Evolutionary conservation across 2,329 filamentous ascomycete species (phyloP).

Genomic region (Penicillium brasilianum): DNA sequence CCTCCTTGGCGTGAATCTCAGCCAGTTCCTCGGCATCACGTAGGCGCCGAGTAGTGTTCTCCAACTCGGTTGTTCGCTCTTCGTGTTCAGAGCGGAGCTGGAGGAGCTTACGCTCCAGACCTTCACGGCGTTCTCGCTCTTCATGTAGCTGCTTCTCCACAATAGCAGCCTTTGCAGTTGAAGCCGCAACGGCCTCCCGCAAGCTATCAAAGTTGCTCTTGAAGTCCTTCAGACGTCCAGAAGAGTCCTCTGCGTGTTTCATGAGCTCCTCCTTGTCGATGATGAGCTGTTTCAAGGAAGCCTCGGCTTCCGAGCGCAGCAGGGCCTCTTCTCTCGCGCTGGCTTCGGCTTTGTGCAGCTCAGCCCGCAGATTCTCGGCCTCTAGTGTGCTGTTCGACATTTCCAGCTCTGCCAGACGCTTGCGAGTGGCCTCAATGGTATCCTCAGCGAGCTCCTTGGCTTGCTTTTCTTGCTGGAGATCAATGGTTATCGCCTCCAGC

Average conservation of each 20-base stretch:
- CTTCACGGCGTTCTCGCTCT: constrained; percentile 76
- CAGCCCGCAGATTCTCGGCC: constrained; percentile 80
- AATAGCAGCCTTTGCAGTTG: constrained; percentile 74
- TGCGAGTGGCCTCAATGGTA: constrained; percentile 79
- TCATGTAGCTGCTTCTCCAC: constrained; percentile 79
- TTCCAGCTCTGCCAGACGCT: constrained; percentile 82
- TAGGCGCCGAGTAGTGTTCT: constrained; percentile 72
- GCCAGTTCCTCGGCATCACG: constrained; percentile 86
- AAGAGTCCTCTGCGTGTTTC: constrained; percentile 68
- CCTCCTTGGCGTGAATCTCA: constrained; percentile 85
- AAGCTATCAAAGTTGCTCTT: constrained; percentile 74
- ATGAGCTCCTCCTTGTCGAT: constrained; percentile 85
- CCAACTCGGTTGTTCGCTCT: constrained; percentile 75
- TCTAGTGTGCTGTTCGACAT: constrained; percentile 82
- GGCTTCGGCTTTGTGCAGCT: constrained; percentile 79
- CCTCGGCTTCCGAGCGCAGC: constrained; percentile 75
- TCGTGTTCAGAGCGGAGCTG: constrained; percentile 85
- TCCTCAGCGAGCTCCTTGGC: constrained; percentile 87
- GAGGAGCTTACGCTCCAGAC: constrained; percentile 74
- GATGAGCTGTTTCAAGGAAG: constrained; percentile 73
- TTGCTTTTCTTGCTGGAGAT: constrained; percentile 80
- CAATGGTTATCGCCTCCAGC: constrained; percentile 69
- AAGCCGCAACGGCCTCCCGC: constrained; percentile 76
- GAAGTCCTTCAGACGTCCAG: constrained; percentile 72
- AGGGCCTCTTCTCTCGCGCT: constrained; percentile 80